Conservation (phyloP, 805 yeast species). For the Yamadazyma akitaensis region DNA sequence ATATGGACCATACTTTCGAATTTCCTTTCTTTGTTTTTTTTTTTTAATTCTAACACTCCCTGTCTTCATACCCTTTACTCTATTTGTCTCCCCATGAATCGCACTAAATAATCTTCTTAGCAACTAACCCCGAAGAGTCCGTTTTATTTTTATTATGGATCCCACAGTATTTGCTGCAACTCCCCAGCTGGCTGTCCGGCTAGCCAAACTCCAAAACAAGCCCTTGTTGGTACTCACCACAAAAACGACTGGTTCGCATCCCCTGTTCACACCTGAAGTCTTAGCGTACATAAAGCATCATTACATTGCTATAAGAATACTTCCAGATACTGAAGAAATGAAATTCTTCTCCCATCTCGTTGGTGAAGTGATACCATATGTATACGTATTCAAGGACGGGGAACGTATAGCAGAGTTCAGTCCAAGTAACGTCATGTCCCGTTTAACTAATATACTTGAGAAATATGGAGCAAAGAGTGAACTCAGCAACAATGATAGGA, state of each 20-base stretch:
- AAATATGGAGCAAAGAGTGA: neutral
- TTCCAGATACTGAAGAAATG: neutral
- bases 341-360: neutral
- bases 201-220: neutral
- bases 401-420: neutral
- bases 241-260: neutral
- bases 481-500: neutral
- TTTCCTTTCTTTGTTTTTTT: neutral
- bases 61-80: neutral
- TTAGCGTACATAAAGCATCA: neutral
- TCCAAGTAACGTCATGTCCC: neutral
- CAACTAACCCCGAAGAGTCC: neutral
- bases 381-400: conserved; percentile 1
- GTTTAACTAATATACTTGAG: conserved; percentile 1
- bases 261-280: neutral
- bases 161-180: neutral
- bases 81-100: neutral
- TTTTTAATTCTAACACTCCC: neutral
- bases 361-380: conserved; percentile 1
- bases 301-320: conserved; percentile 1
- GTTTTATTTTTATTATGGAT: neutral
- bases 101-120: neutral
- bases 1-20: too few relatives aligned
- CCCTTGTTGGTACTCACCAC: conserved; percentile 1
- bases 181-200: neutral